phyloP scores from a whole-genome alignment of 2,329 filamentous ascomycete genomes.

The Decorospora gaudefroyi region DNA sequence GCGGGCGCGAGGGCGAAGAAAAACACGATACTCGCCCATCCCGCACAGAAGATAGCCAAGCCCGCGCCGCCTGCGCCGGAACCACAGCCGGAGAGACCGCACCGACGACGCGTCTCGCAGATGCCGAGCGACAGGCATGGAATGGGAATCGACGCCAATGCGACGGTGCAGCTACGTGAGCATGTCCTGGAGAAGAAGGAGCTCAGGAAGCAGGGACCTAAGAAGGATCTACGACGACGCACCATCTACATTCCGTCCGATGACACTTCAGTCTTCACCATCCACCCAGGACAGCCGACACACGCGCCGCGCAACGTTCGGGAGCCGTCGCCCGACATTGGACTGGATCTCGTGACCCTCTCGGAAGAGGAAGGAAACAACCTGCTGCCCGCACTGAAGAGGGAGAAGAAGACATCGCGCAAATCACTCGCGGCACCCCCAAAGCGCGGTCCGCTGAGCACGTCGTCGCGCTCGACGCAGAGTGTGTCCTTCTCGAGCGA shows the following conservation, averaged over 20 bases:
- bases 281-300: slow-evolving; percentile 54
- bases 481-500: slow-evolving; percentile 51
- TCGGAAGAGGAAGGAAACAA: slow-evolving; percentile 47
- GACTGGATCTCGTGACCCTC: slow-evolving; percentile 46
- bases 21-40: slow-evolving; percentile 43
- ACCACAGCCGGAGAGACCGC: slow-evolving; percentile 28
- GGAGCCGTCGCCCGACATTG: slow-evolving; percentile 45
- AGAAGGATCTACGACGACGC: slow-evolving; percentile 52
- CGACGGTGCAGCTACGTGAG: slow-evolving; percentile 40
- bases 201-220: slow-evolving; percentile 35
- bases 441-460: slow-evolving; percentile 57
- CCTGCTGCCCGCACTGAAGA: slow-evolving; percentile 38
- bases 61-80: slow-evolving; percentile 30
- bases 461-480: slow-evolving; percentile 48
- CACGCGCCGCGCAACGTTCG: slow-evolving; percentile 33
- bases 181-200: slow-evolving; percentile 39
- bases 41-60: slow-evolving; percentile 43
- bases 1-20: slow-evolving; percentile 29
- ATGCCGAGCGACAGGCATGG: slow-evolving; percentile 34
- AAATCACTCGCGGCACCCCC: slow-evolving; percentile 54
- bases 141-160: slow-evolving; percentile 27
- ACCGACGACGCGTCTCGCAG: slow-evolving; percentile 46
- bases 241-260: slow-evolving; percentile 59
- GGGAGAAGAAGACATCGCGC: slow-evolving; percentile 42
- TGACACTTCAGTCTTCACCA: slow-evolving; percentile 57